Conservation (phyloP, 257 asterid species). For the Mentha longifolia region DNA sequence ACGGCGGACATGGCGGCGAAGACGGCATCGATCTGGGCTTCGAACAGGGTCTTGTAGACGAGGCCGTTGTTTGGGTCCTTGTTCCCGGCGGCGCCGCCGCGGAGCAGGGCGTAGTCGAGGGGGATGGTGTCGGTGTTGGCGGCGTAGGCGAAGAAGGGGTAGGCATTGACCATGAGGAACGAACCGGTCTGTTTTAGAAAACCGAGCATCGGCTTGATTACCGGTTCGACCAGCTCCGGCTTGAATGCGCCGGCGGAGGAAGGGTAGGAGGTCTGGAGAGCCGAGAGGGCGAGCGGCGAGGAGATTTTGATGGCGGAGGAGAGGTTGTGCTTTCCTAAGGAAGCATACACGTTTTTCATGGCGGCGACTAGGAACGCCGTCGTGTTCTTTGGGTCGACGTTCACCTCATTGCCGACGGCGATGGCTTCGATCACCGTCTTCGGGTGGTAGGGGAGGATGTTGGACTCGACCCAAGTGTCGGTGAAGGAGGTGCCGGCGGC, state of each 20-base stretch:
- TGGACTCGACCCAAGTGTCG: constrained; percentile 74
- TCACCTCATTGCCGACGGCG: constrained; percentile 87
- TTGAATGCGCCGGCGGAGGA: constrained; percentile 81
- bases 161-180: constrained; percentile 70
- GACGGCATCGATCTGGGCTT: constrained; percentile 89
- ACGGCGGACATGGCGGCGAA: constrained; percentile 66
- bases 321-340: constrained; percentile 53
- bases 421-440: constrained; percentile 65
- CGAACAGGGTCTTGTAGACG: constrained; percentile 61
- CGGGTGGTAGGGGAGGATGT: constrained; percentile 61
- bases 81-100: constrained; percentile 46
- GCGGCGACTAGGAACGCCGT: constrained; percentile 76
- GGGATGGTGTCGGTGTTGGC: constrained; percentile 70
- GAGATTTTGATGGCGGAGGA: constrained; percentile 57
- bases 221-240: constrained; percentile 66
- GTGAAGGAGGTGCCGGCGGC: constrained; percentile 59
- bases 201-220: constrained; percentile 72
- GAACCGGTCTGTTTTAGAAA: constrained; percentile 66
- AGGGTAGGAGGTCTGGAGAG: constrained; percentile 70
- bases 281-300: constrained; percentile 77
- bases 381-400: constrained; percentile 63
- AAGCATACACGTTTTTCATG: constrained; percentile 71
- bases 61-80: constrained; percentile 69
- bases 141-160: constrained; percentile 76
- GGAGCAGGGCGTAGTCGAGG: constrained; percentile 68